phyloP scores from a whole-genome alignment of 495 filamentous ascomycete genomes.

The Penicillium bovifimosum region DNA sequence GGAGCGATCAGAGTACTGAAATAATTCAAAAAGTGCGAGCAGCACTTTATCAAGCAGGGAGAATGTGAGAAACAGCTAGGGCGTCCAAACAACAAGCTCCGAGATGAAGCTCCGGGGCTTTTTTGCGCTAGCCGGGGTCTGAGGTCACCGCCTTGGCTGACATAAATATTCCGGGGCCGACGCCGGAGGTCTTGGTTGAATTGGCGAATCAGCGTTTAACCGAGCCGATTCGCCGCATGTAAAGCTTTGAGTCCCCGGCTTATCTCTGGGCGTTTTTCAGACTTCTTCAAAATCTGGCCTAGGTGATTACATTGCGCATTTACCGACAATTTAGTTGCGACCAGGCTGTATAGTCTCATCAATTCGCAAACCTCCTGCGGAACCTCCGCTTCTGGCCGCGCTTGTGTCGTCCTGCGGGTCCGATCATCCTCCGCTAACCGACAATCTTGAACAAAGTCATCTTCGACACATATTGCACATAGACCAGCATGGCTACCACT shows the following conservation, averaged over 20 bases:
- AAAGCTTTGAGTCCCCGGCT: slow-evolving; percentile 21
- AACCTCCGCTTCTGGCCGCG: neutral
- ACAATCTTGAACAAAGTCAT: slow-evolving; percentile 6
- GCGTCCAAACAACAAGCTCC: neutral
- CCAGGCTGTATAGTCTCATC: neutral
- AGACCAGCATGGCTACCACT: slow-evolving; percentile 46
- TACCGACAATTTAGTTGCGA: neutral
- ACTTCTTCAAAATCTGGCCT: neutral
- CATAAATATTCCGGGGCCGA: slow-evolving; percentile 2
- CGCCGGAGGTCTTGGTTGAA: slow-evolving; percentile 13
- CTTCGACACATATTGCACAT: neutral
- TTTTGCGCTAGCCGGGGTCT: slow-evolving; percentile 9
- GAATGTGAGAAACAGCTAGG: neutral
- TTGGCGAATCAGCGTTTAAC: slow-evolving; percentile 17
- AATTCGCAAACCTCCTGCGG: neutral
- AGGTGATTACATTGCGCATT: neutral
- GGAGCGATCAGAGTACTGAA: too few species aligned
- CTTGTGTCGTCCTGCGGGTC: slow-evolving; percentile 5
- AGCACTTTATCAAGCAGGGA: neutral
- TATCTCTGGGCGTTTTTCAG: neutral
- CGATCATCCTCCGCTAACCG: slow-evolving; percentile 18
- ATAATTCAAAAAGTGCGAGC: neutral
- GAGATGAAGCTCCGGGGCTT: slow-evolving; percentile 15
- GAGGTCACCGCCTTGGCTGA: slow-evolving; percentile 17
- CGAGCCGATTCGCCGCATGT: slow-evolving; percentile 18